Evolutionary conservation across 306 rosid species (phyloP), one percentile per base, ranked within the genome.

Genomic region (Dryas alaskensis): DNA sequence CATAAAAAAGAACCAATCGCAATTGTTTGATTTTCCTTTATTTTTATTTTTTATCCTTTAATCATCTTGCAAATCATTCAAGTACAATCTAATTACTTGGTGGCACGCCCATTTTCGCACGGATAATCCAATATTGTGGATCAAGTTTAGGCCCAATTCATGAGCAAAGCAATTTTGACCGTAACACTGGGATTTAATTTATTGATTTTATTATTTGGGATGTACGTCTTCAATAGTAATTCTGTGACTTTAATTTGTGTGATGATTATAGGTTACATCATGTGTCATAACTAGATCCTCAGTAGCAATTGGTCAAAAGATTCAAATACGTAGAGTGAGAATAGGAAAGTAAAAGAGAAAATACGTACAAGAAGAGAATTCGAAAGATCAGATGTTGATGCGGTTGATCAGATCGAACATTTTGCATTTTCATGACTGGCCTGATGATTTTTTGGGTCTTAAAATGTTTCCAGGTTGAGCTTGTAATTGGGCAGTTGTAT

Each of bases 401-500:
- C 0, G 0, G 47, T 70, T 43, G 12, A 54, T 53, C 6, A 57
- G 22, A 22, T 22, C 22, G 52, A 42, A 4, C n/a, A 8, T 11
- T 43, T 42, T 73, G 51, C n/a, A 19, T 64, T 10, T 47, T 55
- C 54, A 12, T 16, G 67, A 19, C 22, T 22, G 22, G 22, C 10
- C 42, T 65, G 47, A 60, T 50, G 43, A 10, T 19, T 17, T 1
- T 64, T 44, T 65, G 64, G 40, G 16, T 43, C 27, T 70, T 72
- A 27, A 65, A 69, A 74, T 81, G 73, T 73, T 89, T 84, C 65
- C 89, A 93, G 98, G 98, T 93, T 73, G 98, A 93, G 88, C 98
- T 93, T 74, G 92, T 93, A 71, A 93, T 93, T 69, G 60, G 51
- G 54, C 49, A 40, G 58, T 48, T 75, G 45, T 27, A 51, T 42